A percentile compares a stretch with the other conserved stretches of the same genome.
Conservation (phyloP, 371 early-diverging fungal species). For the Mortierella sp. region DNA sequence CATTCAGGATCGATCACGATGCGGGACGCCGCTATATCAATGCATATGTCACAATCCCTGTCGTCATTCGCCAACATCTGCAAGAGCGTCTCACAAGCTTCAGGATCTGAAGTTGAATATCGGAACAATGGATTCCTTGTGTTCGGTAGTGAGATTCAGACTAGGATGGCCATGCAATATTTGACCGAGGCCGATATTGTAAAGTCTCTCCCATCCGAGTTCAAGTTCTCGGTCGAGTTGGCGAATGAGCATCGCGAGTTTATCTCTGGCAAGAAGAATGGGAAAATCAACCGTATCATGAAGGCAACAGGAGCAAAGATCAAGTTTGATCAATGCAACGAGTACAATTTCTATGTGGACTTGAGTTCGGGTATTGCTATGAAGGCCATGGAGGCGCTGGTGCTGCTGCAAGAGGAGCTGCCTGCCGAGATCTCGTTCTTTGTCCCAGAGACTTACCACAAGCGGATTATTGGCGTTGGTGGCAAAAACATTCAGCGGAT, state of each 20-base stretch:
- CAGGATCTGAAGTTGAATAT: slow-evolving; percentile 70
- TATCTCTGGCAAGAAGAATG: slow-evolving; percentile 95
- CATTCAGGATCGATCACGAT: slow-evolving; percentile 49
- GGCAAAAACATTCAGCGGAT: slow-evolving; percentile 96
- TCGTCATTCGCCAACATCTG: slow-evolving; percentile 60
- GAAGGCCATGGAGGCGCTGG: slow-evolving; percentile 76
- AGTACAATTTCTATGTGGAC: slow-evolving; percentile 84
- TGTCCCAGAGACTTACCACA: slow-evolving; percentile 91
- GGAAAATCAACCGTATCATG: slow-evolving; percentile 93
- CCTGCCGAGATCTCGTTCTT: slow-evolving; percentile 91
- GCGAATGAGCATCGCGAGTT: slow-evolving; percentile 91
- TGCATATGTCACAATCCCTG: slow-evolving; percentile 22
- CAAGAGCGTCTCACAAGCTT: slow-evolving; percentile 64
- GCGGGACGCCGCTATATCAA: slow-evolving; percentile 23
- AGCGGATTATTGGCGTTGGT: slow-evolving; percentile 94
- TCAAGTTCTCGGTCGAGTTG: slow-evolving; percentile 72
- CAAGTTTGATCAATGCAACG: slow-evolving; percentile 71
- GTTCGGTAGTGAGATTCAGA: slow-evolving; percentile 46
- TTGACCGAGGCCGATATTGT: slow-evolving; percentile 40
- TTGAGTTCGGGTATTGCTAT: slow-evolving; percentile 69
- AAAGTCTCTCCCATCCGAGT: slow-evolving; percentile 44
- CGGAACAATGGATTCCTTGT: slow-evolving; percentile 50
- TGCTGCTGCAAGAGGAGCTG: slow-evolving; percentile 83
- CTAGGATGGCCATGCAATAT: slow-evolving; percentile 36
- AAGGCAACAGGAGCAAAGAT: slow-evolving; percentile 80